These are phyloP conservation scores for Lojkania enalia DNA, from an alignment of 2,329 filamentous ascomycete species.

Conservation along the genomic window DNA sequence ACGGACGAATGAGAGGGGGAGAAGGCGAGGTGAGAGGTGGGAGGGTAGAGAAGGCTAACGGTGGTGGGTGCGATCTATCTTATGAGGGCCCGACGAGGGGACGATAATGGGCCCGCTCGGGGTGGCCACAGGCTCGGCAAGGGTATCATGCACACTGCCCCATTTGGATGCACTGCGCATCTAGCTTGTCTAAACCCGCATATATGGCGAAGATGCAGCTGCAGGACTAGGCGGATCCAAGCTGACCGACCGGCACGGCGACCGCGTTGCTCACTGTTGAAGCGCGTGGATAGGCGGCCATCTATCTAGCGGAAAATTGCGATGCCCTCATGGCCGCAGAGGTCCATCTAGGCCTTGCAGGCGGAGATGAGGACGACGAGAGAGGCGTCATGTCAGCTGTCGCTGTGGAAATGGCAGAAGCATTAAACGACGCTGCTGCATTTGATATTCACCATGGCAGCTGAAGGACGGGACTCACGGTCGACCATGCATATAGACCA, in stretches of 20 bases:
- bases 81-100: slow-evolving; percentile 41
- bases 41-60: slow-evolving; percentile 45
- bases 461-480: slow-evolving; percentile 33
- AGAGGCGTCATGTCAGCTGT: slow-evolving; percentile 34
- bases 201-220: slow-evolving; percentile 41
- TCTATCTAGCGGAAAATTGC: slow-evolving; percentile 34
- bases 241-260: slow-evolving; percentile 41
- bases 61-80: slow-evolving; percentile 42
- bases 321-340: slow-evolving; percentile 33
- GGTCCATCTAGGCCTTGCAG: slow-evolving; percentile 27
- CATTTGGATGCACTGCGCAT: slow-evolving; percentile 43
- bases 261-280: slow-evolving; percentile 28
- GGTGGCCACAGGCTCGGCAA: slow-evolving; percentile 42
- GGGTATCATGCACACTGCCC: slow-evolving; percentile 45
- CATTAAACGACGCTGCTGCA: slow-evolving; percentile 12
- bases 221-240: slow-evolving; percentile 43
- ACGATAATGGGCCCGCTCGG: slow-evolving; percentile 36
- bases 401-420: slow-evolving; percentile 31
- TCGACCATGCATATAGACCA: slow-evolving; percentile 25
- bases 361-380: slow-evolving; percentile 37
- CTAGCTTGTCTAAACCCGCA: slow-evolving; percentile 43
- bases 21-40: slow-evolving; percentile 49
- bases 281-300: slow-evolving; percentile 40
- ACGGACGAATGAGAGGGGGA: slow-evolving; percentile 47
- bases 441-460: slow-evolving; percentile 24